phyloP scores from a whole-genome alignment of 2,329 filamentous ascomycete genomes.

The Aureobasidium pullulans region DNA sequence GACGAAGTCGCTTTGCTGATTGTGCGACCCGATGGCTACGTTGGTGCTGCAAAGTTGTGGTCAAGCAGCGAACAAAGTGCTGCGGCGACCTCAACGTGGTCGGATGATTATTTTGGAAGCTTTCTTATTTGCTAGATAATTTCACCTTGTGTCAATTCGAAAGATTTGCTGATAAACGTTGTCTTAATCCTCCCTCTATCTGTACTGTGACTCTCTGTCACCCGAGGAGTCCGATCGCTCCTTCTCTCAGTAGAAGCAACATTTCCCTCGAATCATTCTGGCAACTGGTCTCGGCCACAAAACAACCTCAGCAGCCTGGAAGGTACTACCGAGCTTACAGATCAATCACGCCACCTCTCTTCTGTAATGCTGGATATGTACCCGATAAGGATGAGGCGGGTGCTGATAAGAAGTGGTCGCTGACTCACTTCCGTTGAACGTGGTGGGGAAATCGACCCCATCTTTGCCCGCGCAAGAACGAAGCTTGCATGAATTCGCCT shows the following conservation, averaged over 20 bases:
- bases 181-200: too few relatives aligned
- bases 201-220: too few relatives aligned
- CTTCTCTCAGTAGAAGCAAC: too few relatives aligned
- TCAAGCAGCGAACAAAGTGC: constrained; percentile 16
- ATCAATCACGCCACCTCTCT: too few relatives aligned
- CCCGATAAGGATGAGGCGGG: background rate
- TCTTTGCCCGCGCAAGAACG: background rate
- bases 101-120: constrained; percentile 45
- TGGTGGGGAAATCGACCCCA: constrained; percentile 1
- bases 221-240: too few relatives aligned
- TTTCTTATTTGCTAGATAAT: constrained; percentile 29
- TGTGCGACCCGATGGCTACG: constrained; percentile 67
- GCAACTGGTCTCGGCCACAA: too few relatives aligned
- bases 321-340: too few relatives aligned
- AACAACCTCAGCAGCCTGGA: too few relatives aligned
- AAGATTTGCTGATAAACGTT: too few relatives aligned
- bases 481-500: background rate
- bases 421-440: background rate
- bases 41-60: constrained; percentile 53
- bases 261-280: too few relatives aligned
- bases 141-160: too few relatives aligned
- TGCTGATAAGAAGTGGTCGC: background rate
- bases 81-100: constrained; percentile 32
- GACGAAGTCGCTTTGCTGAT: constrained; percentile 58
- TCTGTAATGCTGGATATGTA: background rate